These are phyloP conservation scores for Tetrahymena thermophila DNA, from an alignment of 73 alveolate species.

Conservation along the genomic window DNA sequence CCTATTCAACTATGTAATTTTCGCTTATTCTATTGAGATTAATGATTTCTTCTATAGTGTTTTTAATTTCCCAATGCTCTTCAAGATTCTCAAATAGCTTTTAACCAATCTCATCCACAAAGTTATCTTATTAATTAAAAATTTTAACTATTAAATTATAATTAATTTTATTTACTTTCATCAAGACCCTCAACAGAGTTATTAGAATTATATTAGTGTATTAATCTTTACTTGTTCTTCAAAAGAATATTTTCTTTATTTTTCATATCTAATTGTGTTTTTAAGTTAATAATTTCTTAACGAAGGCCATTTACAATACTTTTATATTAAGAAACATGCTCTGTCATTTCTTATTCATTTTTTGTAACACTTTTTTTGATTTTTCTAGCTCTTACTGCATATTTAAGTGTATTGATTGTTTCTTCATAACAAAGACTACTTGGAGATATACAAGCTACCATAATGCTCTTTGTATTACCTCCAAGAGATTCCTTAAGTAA, in stretches of 20 bases:
- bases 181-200: not conserved
- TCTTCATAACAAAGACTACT: slow-evolving; percentile 60
- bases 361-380: slow-evolving; percentile 47
- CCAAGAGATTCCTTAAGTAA: slow-evolving; percentile 88
- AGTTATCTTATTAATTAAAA: not conserved
- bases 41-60: not conserved
- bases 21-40: not conserved
- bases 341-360: not conserved
- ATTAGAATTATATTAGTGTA: not conserved
- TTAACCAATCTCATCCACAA: not conserved
- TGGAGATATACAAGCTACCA: slow-evolving; percentile 78
- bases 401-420: slow-evolving; percentile 68
- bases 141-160: not conserved
- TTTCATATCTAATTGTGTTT: not conserved
- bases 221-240: not conserved
- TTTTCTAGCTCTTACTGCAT: slow-evolving; percentile 70
- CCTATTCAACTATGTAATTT: not conserved
- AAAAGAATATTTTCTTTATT: not conserved
- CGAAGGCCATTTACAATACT: not conserved
- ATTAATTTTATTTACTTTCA: not conserved
- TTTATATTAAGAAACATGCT: not conserved
- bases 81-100: not conserved
- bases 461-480: slow-evolving; percentile 76
- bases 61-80: not conserved
- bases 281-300: not conserved